Evolutionary conservation across 1,284 basidiomycete genomes (phyloP), one percentile per base, ranked within the genome.

Genomic region (Butyriboletus regius): DNA sequence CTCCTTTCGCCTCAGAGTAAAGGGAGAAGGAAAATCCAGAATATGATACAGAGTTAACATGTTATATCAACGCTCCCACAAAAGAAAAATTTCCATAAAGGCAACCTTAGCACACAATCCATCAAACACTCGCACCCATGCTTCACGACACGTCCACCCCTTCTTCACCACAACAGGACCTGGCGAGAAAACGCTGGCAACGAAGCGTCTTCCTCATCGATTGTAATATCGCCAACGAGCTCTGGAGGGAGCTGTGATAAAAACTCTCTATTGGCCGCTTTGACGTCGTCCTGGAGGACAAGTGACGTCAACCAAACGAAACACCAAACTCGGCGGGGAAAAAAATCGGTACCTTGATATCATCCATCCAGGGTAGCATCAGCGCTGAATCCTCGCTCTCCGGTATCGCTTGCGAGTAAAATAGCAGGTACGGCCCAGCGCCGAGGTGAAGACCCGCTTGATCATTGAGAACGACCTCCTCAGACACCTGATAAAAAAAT

Each of bases 391-490:
- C 51, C 1, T 54, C 54, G 2, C 61, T 60, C 24, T 75, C 72
- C 7, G 73, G 62, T 3, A 78, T 48, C 20, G 73, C 70, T 15
- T 76, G 75, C 53, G 81, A 84, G 66, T 89, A 89, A 33, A 89
- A 65, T 20, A 88, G 69, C 57, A 88, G 67, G 64, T 83, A 87
- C 0, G 87, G 85, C 0, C 87, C 86, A 12, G 84, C 82, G 15
- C 78, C 75, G 7, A 88, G 73, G 59, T 87, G 85, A 18, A 88
- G 66, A 0, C 87, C 86, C 2, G 77, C 72, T 4, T 78, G 67
- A 54, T 89, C 87, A 7, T 73, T 77, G 17, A 88, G 67, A 7
- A 86, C 85, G 0, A 70, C 71, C 32, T 81, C 79, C 60, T 87
- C 85, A 0, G 82, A 64, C 4, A 85, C 85, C 85, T 88, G 13